These are phyloP conservation scores for Blepharisma japonicum DNA, from an alignment of 73 alveolate genomes.

Conservation along the genomic window DNA sequence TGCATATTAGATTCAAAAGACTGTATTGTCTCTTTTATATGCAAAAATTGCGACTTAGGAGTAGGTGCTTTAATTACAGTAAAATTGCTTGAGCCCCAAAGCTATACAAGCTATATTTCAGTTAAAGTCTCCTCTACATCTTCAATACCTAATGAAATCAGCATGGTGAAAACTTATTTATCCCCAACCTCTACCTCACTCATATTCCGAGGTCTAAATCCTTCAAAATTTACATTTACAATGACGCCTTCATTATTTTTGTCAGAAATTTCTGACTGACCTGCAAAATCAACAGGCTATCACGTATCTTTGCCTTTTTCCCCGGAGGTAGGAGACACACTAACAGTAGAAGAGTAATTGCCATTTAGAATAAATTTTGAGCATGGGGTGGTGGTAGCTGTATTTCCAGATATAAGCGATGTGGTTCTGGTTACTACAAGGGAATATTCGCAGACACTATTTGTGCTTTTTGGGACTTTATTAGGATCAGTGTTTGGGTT, in stretches of 20 bases:
- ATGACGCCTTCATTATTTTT: conserved; percentile 3
- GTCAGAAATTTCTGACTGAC: not conserved
- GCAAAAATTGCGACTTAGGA: conserved; percentile 6
- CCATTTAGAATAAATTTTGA: not conserved
- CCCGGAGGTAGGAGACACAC: not conserved
- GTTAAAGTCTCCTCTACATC: not conserved
- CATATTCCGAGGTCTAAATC: not conserved
- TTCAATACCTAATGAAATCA: conserved; percentile 22
- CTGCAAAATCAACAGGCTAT: not conserved
- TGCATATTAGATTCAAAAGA: not conserved
- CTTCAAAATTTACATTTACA: not conserved
- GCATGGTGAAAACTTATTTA: not conserved
- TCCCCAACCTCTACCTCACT: not conserved
- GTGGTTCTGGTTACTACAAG: not conserved
- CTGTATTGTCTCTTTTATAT: not conserved
- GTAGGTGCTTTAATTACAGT: not conserved
- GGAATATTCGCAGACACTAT: not conserved
- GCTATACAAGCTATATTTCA: not conserved
- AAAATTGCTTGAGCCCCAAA: not conserved
- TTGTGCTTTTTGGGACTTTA: not conserved
- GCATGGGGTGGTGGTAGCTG: not conserved
- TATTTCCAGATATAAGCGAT: not conserved
- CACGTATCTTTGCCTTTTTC: not conserved
- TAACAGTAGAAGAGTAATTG: conserved; percentile 4
- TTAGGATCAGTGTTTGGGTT: not conserved